A percentile compares a stretch with the other conserved stretches of the same genome.
Conservation (phyloP, 2,329 filamentous ascomycete species). For the Colletotrichum zoysiae region DNA sequence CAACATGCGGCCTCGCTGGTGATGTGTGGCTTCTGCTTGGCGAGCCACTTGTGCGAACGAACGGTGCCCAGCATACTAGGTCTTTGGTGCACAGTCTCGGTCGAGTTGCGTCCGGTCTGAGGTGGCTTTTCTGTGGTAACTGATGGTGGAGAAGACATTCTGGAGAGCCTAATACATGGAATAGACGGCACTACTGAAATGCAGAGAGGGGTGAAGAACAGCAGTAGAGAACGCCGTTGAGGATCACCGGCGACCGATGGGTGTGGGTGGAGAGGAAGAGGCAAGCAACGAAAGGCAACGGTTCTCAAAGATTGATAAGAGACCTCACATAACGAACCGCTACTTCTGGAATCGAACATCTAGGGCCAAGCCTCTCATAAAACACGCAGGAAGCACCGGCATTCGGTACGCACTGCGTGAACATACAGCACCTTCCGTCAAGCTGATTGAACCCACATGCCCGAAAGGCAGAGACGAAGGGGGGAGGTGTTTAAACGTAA, state of each 20-base stretch:
- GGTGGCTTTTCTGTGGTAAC: constrained; percentile 7
- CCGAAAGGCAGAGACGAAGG: neutral
- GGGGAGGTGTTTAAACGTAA: neutral
- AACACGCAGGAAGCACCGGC: no score
- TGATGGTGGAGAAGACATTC: neutral
- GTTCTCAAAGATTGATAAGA: neutral
- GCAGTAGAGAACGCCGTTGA: neutral
- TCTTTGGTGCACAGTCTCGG: constrained; percentile 17
- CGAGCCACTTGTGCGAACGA: constrained; percentile 20
- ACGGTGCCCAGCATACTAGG: constrained; percentile 17
- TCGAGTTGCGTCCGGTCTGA: constrained; percentile 12
- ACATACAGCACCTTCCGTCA: neutral
- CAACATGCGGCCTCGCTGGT: constrained; percentile 18
- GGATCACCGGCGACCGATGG: neutral
- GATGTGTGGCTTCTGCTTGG: constrained; percentile 8
- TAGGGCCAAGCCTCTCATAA: neutral
- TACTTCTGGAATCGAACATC: neutral
- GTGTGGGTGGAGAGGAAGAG: neutral
- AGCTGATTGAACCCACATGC: no score
- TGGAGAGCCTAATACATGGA: neutral
- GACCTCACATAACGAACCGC: neutral
- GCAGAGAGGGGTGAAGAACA: neutral
- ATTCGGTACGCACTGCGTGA: neutral
- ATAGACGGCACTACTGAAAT: neutral
- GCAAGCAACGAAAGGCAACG: constrained; percentile 1